These are phyloP conservation scores for Alternaria arbusti DNA, from an alignment of 2,329 filamentous ascomycete genomes.

Conservation along the genomic window DNA sequence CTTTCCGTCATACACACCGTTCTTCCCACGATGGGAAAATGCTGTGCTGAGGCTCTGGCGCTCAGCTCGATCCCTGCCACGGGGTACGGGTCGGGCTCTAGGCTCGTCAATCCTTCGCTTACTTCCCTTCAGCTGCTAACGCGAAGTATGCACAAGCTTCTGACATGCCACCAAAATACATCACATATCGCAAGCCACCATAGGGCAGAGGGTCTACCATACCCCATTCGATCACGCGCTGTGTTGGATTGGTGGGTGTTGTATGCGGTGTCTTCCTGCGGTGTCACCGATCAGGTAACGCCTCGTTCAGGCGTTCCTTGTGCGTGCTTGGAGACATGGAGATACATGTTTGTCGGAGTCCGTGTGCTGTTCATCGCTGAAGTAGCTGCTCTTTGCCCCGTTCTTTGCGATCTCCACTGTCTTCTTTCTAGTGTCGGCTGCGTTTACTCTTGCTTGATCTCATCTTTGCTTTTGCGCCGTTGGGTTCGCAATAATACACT, in stretches of 20 bases:
- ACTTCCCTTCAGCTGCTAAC: conserved; percentile 18
- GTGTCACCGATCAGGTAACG: conserved; percentile 11
- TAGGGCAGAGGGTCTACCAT: conserved; percentile 8
- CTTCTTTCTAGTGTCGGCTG: conserved; percentile 6
- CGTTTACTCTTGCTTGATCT: conserved; percentile 9
- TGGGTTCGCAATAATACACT: not conserved
- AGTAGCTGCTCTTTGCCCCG: conserved; percentile 6
- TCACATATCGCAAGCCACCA: conserved; percentile 17
- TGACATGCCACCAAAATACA: conserved; percentile 22
- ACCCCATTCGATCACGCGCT: conserved; percentile 5
- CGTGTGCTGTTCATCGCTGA: conserved; percentile 14
- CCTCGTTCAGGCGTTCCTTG: conserved; percentile 16
- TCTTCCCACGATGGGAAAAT: not conserved
- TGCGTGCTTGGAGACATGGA: conserved; percentile 4
- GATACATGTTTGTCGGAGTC: conserved; percentile 7
- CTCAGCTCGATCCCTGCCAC: conserved; percentile 14
- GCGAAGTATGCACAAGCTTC: conserved; percentile 23
- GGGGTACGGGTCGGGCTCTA: conserved; percentile 6
- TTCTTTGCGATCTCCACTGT: conserved; percentile 8
- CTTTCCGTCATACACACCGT: not conserved
- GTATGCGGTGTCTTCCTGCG: conserved; percentile 1
- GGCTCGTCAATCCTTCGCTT: conserved; percentile 23
- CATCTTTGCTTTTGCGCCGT: conserved; percentile 1
- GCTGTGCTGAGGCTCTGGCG: conserved; percentile 18
- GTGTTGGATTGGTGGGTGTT: conserved; percentile 11